phyloP scores from a whole-genome alignment of 2,329 filamentous ascomycete genomes.

The Colletotrichum plurivorum region DNA sequence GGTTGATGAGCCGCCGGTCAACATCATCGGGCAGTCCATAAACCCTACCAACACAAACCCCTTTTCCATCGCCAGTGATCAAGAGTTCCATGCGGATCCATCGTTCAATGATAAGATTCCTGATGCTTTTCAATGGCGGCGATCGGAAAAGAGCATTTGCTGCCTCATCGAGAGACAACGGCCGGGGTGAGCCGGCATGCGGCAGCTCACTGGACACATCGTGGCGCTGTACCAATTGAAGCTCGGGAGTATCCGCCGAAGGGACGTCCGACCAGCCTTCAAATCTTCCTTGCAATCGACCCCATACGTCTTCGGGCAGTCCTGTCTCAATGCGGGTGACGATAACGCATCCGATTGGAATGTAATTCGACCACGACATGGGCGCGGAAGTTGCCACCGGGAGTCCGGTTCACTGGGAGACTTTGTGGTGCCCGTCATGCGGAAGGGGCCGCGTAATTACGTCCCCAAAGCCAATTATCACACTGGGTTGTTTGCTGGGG shows the following conservation, averaged over 20 bases:
- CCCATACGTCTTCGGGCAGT: conserved; percentile 22
- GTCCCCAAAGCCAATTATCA: background rate
- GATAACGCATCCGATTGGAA: conserved; percentile 58
- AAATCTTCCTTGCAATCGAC: conserved; percentile 5
- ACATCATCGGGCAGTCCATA: conserved; percentile 78
- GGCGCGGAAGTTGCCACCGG: conserved; percentile 3
- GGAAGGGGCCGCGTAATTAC: conserved; percentile 7
- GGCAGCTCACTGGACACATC: too few relatives aligned
- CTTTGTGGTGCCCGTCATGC: conserved; percentile 5
- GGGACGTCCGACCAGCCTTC: conserved; percentile 16
- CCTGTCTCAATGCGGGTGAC: conserved; percentile 40
- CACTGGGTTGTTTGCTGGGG: background rate
- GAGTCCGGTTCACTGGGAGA: background rate
- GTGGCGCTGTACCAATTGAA: too few relatives aligned
- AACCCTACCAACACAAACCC: conserved; percentile 61
- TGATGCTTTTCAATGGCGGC: conserved; percentile 46
- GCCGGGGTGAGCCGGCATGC: background rate
- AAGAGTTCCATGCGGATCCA: conserved; percentile 63
- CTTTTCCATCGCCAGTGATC: conserved; percentile 39
- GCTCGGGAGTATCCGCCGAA: conserved; percentile 18
- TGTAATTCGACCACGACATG: conserved; percentile 48
- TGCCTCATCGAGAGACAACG: background rate
- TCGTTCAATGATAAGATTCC: conserved; percentile 51
- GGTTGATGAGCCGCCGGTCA: conserved; percentile 65
- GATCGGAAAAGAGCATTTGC: conserved; percentile 45